Evolutionary conservation across 805 yeast genomes (phyloP), one percentile per base, ranked within the genome.

Genomic region (Saturnispora sekii): DNA sequence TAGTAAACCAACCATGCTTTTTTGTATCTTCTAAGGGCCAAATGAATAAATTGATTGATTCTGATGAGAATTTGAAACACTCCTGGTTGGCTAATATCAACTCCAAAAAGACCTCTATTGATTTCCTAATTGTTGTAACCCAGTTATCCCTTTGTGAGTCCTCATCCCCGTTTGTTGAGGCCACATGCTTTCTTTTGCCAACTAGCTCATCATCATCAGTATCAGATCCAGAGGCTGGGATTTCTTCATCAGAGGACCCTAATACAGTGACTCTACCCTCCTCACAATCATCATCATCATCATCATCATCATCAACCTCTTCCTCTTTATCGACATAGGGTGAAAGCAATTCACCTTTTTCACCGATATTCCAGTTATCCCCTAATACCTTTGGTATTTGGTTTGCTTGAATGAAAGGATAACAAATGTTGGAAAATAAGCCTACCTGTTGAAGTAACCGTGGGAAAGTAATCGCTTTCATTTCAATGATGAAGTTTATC

Each of bases 391-490:
- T 55, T 1, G 68, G 67, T 0, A 64, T 44, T 3, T 49, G 37
- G 1, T 43, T 46, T 11, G 63, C 40, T 33, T 55, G 50, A 3
- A 77, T 52, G 44, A 67, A 67, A 6, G 68, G 67, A 16, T 73
- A 55, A 1, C 69, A 59, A n/a, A 76, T 44, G 39, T 76, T 67
- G 9, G 70, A 53, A 48, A 79, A 76, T 3, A 70, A 51, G 4
- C 65, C 51, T 10, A 76, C 49, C 52, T 77, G 79, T 11, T 62
- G 61, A 39, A 64, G 68, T 3, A 77, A 48, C 0, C 63, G 54
- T 2, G 66, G 72, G 52, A 67, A 68, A 9, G 69, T 67, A 1
- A 78, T 62, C 10, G 63, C 53, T 15, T 65, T 58, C n/a, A 72
- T 56, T 21, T 53, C 56, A 2, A 67, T 47, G 3, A 68, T 51